These are phyloP conservation scores for Russula sp. DNA, from an alignment of 768 basidiomycete species.

Conservation along the genomic window DNA sequence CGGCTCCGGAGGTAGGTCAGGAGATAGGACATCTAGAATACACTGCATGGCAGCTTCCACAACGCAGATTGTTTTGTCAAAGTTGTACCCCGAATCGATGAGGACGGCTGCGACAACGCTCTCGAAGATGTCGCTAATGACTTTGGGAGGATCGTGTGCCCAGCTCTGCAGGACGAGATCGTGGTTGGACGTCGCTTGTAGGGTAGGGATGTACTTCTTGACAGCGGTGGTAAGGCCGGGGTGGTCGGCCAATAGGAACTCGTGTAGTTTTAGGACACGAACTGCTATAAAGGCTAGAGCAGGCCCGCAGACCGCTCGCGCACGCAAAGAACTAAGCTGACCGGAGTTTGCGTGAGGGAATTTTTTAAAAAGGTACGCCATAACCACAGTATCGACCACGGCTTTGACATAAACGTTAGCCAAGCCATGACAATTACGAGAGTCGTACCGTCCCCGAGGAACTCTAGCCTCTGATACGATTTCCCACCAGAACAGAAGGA, in stretches of 20 bases:
- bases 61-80: conserved; percentile 56
- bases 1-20: conserved; percentile 60
- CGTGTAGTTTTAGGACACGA: conserved; percentile 57
- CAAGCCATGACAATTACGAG: background rate
- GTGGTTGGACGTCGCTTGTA: conserved; percentile 46
- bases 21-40: conserved; percentile 51
- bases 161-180: conserved; percentile 65
- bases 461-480: conserved; percentile 84
- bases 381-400: conserved; percentile 62
- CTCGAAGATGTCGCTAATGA: conserved; percentile 77
- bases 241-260: conserved; percentile 60
- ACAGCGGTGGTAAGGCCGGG: conserved; percentile 62
- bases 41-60: conserved; percentile 61
- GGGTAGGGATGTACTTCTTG: conserved; percentile 47
- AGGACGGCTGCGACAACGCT: conserved; percentile 79
- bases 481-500: conserved; percentile 52
- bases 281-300: conserved; percentile 67
- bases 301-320: conserved; percentile 65
- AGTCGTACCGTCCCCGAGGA: conserved; percentile 76
- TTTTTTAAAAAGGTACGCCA: conserved; percentile 61
- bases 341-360: conserved; percentile 69
- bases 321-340: conserved; percentile 63
- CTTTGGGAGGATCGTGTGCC: conserved; percentile 84
- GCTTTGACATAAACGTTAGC: conserved; percentile 34
- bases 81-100: conserved; percentile 69